Evolutionary conservation across 805 yeast species (phyloP), one percentile per base, ranked within the genome.

Genomic region (Nakazawaea molendinolei): DNA sequence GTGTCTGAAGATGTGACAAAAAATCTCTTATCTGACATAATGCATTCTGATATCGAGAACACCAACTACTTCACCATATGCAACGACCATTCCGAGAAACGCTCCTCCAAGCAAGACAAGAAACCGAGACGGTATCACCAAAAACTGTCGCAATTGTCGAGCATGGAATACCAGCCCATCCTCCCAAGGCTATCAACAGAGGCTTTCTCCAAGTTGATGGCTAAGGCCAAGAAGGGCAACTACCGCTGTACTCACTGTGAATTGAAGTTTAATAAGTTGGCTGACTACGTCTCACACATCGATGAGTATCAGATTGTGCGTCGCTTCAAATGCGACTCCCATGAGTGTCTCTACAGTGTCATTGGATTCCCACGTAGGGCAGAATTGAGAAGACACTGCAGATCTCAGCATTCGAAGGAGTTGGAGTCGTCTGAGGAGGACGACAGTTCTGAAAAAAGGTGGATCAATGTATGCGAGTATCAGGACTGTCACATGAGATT

Each of bases 381-480:
- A 2, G 77, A 71, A 44, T 56, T 71, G 23, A 57, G 65, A 42
- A 57, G 79, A 43, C 77, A 72, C 41, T 65, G 72, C 46, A 60
- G 67, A 4, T 60, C 69, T 20, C 72, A 70, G 36, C 77, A 72
- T 45, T 43, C 48, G 5, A 46, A 39, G 10, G 36, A 46, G 7
- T 26, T 39, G 15, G 52, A 41, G 21, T 44, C 37, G 16, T 20
- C 40, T 13, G 13, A 19, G 16, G 25, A 28, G 13, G 23, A 18
- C 30, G 42, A 13, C 36, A 32, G 20, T 23, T 34, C 5, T 14
- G 38, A 8, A 34, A 38, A 15, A 1, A 20, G 9, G 15, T 29
- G n/a, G 12, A 26, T 34, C 18, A 19, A 10, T 4, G 24, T 8
- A 8, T 54, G 59, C 34, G 19, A 20, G 5, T 38, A 37, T 29